Evolutionary conservation across 2,329 filamentous ascomycete genomes (phyloP).

Genomic region (Pezicula radicicola): DNA sequence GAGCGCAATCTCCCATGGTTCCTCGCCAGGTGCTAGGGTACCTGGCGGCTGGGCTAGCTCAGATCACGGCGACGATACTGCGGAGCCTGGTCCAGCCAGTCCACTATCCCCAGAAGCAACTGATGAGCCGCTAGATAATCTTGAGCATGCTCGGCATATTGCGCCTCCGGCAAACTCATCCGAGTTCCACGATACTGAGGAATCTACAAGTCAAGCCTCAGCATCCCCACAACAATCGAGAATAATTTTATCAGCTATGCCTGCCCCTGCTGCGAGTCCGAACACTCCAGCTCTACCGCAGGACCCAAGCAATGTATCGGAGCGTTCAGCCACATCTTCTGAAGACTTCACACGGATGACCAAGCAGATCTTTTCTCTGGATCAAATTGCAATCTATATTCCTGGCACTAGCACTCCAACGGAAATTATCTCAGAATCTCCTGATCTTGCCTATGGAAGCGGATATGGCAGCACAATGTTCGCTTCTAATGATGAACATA

Average conservation of each 20-base stretch:
- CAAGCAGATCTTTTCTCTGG: constrained; percentile 32
- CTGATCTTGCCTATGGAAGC: constrained; percentile 1
- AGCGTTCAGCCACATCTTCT: constrained; percentile 21
- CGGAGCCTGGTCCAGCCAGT: constrained; percentile 15
- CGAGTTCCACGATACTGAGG: background rate
- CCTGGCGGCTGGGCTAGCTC: constrained; percentile 24
- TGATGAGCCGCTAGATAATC: constrained; percentile 17
- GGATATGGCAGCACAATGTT: constrained; percentile 4
- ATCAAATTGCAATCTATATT: constrained; percentile 32
- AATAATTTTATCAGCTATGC: constrained; percentile 3
- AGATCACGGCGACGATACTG: constrained; percentile 12
- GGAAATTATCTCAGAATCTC: background rate
- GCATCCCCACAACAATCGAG: constrained; percentile 7
- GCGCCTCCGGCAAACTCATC: constrained; percentile 1
- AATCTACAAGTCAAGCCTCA: constrained; percentile 4
- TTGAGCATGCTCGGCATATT: constrained; percentile 18
- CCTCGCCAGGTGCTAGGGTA: constrained; percentile 12
- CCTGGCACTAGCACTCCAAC: constrained; percentile 15
- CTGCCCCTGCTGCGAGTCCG: background rate
- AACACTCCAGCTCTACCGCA: constrained; percentile 14
- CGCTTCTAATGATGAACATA: constrained; percentile 16
- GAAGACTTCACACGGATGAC: constrained; percentile 23
- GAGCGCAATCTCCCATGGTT: constrained; percentile 60
- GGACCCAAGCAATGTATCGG: constrained; percentile 19
- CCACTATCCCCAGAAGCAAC: constrained; percentile 5